phyloP scores from a whole-genome alignment of 371 early-diverging fungal genomes.

The Dentiscutata heterogama region DNA sequence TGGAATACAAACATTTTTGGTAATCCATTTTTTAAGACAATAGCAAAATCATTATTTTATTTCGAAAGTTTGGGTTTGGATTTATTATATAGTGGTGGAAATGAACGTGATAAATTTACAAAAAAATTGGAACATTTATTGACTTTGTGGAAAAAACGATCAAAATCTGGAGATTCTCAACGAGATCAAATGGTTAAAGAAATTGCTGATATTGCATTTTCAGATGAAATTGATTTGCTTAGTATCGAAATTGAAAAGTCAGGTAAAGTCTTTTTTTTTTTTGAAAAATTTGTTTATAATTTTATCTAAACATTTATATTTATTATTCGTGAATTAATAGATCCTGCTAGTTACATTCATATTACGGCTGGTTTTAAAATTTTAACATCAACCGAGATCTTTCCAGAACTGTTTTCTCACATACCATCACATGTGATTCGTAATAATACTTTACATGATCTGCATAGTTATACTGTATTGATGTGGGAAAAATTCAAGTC shows the following conservation, averaged over 20 bases:
- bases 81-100: slow-evolving; percentile 43
- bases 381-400: neutral
- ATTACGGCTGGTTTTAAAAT: neutral
- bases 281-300: neutral
- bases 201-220: slow-evolving; percentile 28
- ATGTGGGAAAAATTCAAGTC: neutral
- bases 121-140: slow-evolving; percentile 39
- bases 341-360: slow-evolving; percentile 28
- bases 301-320: neutral
- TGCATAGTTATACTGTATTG: neutral
- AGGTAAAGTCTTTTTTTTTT: neutral
- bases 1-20: neutral
- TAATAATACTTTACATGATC: neutral
- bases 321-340: neutral
- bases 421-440: neutral
- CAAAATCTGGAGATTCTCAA: neutral
- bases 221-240: slow-evolving; percentile 8
- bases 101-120: slow-evolving; percentile 42
- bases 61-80: slow-evolving; percentile 35
- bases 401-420: slow-evolving; percentile 1
- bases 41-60: slow-evolving; percentile 46
- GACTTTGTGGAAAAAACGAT: neutral
- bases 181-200: neutral
- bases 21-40: slow-evolving; percentile 1
- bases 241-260: slow-evolving; percentile 31